Evolutionary conservation across 805 yeast genomes (phyloP).

Genomic region (Wickerhamomyces queroliae): DNA sequence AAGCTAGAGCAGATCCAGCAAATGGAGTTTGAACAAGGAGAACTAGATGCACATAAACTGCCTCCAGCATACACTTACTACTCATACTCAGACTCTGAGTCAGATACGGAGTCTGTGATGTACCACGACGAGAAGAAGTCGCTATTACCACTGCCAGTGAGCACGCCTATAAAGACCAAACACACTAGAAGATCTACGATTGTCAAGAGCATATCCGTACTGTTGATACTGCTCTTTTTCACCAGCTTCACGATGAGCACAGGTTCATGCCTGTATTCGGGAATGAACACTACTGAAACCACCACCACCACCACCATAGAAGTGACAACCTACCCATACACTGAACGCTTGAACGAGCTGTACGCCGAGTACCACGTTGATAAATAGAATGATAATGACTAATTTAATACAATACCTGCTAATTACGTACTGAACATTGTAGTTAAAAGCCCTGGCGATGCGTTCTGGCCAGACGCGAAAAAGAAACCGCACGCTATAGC

Average conservation of each 20-base stretch:
- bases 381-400: neutral
- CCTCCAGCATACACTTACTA: neutral
- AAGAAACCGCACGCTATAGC: neutral
- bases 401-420: neutral
- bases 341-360: neutral
- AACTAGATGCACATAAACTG: neutral
- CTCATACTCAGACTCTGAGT: neutral
- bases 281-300: neutral
- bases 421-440: too few species aligned
- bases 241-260: too few species aligned
- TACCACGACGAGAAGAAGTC: neutral
- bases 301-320: neutral
- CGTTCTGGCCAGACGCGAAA: neutral
- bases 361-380: neutral
- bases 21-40: conserved; percentile 8
- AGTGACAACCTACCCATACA: neutral
- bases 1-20: conserved; percentile 4
- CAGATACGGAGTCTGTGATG: neutral
- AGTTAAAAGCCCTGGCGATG: neutral
- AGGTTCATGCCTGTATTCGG: too few species aligned
- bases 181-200: too few species aligned
- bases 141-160: neutral
- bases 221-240: too few species aligned
- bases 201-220: neutral
- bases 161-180: neutral